Base-by-base conservation (phyloP, 768 basidiomycete genomes). In the Tephrocybe sp. region DNA sequence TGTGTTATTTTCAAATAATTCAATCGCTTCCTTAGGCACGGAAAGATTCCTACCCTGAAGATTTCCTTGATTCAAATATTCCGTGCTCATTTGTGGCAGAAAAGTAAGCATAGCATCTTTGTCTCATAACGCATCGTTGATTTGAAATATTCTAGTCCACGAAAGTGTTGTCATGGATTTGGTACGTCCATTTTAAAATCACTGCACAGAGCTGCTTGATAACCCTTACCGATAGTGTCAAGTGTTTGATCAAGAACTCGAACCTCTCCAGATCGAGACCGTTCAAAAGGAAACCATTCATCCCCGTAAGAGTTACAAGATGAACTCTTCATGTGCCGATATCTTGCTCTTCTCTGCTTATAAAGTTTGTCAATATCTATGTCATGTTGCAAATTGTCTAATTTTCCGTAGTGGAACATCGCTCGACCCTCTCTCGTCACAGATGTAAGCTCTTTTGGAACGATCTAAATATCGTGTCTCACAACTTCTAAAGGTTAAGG, bases 81-180 rank as follows among this genome's bases (percentile, higher is more conserved):
- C 92, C 91, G 97, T 76, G 97, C 97, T 36, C 97, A 99, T 70
- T 82, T 99, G 74, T 98, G 97, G 97, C 97, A 99, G 74, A 98
- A 99, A 76, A 98, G 95, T 86, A 67, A 68, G 87, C 83, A 57
- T 49, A 54, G 17, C 58, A 63, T 39, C 61, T 43, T 60, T 62
- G 62, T 63, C 16, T 58, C 6, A 3, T 56, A 41, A 41, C 45
- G 19, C 53, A 31, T 1, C 49, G 52, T 11, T 56, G 14, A 45
- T 33, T 48, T 39, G n/a, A 40, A 3, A 45, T 12, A 16, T 41
- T 40, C 6, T 16, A 90, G 89, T 92, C 62, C 90, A 92, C 65
- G 89, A 92, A 68, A 91, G 88, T 64, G 91, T 93, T 33, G 90
- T 93, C 55, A 92, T 93, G 89, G 91, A 93, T 75, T 64, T 94